Conservation (phyloP, 495 filamentous ascomycete species). For the Hypoxylon lienhwacheense region DNA sequence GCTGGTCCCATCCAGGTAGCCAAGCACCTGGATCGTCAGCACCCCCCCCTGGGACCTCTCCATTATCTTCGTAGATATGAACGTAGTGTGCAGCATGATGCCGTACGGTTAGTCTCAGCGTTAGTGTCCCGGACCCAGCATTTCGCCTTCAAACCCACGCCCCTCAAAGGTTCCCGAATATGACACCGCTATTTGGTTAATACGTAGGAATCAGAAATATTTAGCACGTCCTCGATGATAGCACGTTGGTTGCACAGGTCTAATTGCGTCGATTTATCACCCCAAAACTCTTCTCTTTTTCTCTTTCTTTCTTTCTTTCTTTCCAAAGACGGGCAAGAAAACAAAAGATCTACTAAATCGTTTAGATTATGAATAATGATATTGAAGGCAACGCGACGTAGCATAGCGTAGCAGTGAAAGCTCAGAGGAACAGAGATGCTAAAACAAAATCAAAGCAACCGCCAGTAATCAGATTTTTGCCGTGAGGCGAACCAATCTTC, state of each 20-base stretch:
- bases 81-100: too few relatives aligned
- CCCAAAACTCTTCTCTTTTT: not conserved
- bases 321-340: slow-evolving; percentile 9
- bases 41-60: not conserved
- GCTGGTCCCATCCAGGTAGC: slow-evolving; percentile 17
- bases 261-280: slow-evolving; percentile 7
- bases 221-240: not conserved
- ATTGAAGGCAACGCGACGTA: slow-evolving; percentile 8
- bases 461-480: slow-evolving; percentile 30
- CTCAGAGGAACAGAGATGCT: slow-evolving; percentile 8
- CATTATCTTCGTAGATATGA: slow-evolving; percentile 3
- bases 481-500: slow-evolving; percentile 43
- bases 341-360: not conserved
- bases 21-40: slow-evolving; percentile 13
- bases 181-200: slow-evolving; percentile 16
- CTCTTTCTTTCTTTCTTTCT: too few relatives aligned
- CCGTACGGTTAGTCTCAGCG: too few relatives aligned
- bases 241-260: not conserved
- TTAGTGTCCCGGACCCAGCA: not conserved
- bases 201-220: not conserved
- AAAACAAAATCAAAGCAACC: slow-evolving; percentile 30
- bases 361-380: slow-evolving; percentile 7
- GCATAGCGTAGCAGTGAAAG: not conserved
- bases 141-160: not conserved
- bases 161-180: not conserved